Percentiles rank a stretch among this genome's conserved stretches.
phyloP scores from a whole-genome alignment of 2,329 filamentous ascomycete species.

The Diaporthe sp. region DNA sequence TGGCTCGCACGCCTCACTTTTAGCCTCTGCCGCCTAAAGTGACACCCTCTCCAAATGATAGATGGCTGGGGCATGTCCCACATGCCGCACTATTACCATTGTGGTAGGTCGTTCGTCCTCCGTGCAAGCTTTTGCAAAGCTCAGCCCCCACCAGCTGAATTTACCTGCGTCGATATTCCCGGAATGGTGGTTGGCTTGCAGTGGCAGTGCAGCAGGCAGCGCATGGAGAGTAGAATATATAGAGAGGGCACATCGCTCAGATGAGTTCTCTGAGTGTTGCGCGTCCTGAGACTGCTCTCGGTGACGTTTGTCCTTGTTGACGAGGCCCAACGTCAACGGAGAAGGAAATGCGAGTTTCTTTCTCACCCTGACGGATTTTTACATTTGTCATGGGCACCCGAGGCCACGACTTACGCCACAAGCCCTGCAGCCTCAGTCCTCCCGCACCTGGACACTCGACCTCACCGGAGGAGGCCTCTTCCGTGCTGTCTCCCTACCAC shows the following conservation, averaged over 20 bases:
- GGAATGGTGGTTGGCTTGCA: background rate
- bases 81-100: background rate
- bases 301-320: background rate
- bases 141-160: slow-evolving; percentile 22
- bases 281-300: background rate
- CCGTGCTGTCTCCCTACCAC: slow-evolving; percentile 13
- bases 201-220: slow-evolving; percentile 23
- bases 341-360: background rate
- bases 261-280: background rate
- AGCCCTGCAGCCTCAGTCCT: slow-evolving; percentile 8
- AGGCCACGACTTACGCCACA: background rate
- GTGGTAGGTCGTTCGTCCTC: background rate
- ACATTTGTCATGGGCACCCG: background rate
- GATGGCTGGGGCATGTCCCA: background rate
- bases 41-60: background rate
- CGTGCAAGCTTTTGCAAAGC: background rate
- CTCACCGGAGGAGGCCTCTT: slow-evolving; percentile 24
- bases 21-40: background rate
- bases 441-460: background rate
- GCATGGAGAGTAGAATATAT: slow-evolving; percentile 4
- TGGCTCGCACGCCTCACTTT: slow-evolving; percentile 22
- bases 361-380: background rate
- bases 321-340: background rate
- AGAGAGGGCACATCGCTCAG: background rate
- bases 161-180: background rate